Base-by-base conservation (phyloP, 148 eudicot genomes). In the Diospyros lotus region DNA sequence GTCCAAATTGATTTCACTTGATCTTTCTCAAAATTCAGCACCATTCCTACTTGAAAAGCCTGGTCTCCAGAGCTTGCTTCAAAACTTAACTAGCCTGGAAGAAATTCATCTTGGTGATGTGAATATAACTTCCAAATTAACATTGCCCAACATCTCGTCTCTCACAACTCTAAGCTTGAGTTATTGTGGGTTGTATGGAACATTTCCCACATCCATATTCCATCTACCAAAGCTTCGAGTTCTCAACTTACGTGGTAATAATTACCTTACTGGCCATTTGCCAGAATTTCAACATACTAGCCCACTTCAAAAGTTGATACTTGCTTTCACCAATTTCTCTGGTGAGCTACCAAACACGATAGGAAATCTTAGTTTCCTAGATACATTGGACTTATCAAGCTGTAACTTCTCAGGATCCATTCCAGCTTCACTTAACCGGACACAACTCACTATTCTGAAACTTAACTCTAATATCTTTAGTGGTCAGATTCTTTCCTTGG, bases 281-380 rank as follows among this genome's bases (percentile, higher is more conserved):
- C 86, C 86, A 1, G 80, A 78, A 50, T 85, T 85, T 78, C 71
- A 5, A 14, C 38, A 2, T 8, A 48, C 28, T 1, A 63, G 41
- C 39, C 56, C 73, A 14, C 77, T 82, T 2, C 50, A n/a, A 50
- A 1, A 0, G 3, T 12, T 85, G 17, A 17, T 12, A n/a, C 76
- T 85, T 12, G 0, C 39, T 2, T 1, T 1, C 7, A 85, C 86
- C 12, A 52, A 9, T 17, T 75, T 85, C 14, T 71, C 69, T 0
- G 84, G 88, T 48, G 38, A 58, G 17, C 5, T 85, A 9, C 84
- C 88, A 1, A 42, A 80, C 75, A 82, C 82, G 28, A 75, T 85
- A 40, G 80, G 80, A 15, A 74, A 77, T 18, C 74, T 82, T 1
- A 56, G 50, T 39, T 77, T 52, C 17, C 40, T 83, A 50, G 50